Conservation (phyloP, 306 rosid genomes). For the Biancaea sappan region DNA sequence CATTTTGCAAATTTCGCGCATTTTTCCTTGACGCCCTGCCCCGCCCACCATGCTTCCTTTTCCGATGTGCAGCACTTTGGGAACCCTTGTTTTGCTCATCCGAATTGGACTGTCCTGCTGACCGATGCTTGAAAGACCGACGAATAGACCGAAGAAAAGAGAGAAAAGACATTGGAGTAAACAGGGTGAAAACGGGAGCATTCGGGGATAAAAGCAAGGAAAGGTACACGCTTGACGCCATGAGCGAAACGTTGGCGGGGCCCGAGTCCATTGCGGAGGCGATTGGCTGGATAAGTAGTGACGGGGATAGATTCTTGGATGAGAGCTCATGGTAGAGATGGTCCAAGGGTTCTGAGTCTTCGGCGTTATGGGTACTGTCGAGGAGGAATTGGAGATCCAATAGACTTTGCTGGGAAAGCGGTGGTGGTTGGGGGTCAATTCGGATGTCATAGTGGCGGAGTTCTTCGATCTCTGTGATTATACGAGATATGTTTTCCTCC, state of each 20-base stretch:
- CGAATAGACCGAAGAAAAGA: slow-evolving; percentile 88
- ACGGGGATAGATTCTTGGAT: slow-evolving; percentile 62
- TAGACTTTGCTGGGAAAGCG: slow-evolving; percentile 58
- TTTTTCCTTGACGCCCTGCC: slow-evolving; percentile 36
- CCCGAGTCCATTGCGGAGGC: slow-evolving; percentile 79
- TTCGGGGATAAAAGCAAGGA: slow-evolving; percentile 66
- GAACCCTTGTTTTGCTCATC: slow-evolving; percentile 23
- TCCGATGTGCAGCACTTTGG: slow-evolving; percentile 27
- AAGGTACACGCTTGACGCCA: slow-evolving; percentile 72
- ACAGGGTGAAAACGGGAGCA: slow-evolving; percentile 87
- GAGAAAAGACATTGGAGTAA: slow-evolving; percentile 78
- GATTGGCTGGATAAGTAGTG: slow-evolving; percentile 52
- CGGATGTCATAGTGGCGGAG: slow-evolving; percentile 43
- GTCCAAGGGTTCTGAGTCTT: slow-evolving; percentile 40
- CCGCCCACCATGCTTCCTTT: slow-evolving; percentile 42
- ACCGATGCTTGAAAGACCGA: slow-evolving; percentile 57
- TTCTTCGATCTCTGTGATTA: slow-evolving; percentile 64
- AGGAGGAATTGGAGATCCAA: slow-evolving; percentile 65
- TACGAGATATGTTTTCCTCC: slow-evolving; percentile 60
- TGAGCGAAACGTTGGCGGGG: slow-evolving; percentile 52
- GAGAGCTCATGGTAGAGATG: slow-evolving; percentile 59
- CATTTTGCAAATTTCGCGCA: not conserved
- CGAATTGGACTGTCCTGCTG: not conserved
- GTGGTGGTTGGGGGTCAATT: slow-evolving; percentile 37
- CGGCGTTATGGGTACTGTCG: slow-evolving; percentile 13